Evolutionary conservation across 1,284 basidiomycete species (phyloP).

Genomic region (Malassezia sp.): DNA sequence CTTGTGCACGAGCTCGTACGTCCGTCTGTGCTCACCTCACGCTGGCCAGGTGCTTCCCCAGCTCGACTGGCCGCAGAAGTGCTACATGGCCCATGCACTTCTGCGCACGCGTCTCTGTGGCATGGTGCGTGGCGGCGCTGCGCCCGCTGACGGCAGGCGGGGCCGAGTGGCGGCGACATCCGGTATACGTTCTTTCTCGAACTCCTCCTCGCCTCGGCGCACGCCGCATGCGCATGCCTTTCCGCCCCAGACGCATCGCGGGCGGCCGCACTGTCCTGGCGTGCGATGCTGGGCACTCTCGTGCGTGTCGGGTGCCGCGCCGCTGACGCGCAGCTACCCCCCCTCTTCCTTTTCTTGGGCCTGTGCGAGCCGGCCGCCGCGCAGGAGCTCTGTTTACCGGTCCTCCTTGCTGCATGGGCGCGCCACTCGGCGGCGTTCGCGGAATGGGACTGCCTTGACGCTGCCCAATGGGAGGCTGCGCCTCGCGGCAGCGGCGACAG

Average conservation of each 20-base stretch:
- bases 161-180: background rate
- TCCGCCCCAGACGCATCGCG: background rate
- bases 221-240: background rate
- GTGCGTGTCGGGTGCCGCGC: background rate
- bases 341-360: background rate
- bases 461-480: no score
- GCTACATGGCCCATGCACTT: background rate
- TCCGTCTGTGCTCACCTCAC: background rate
- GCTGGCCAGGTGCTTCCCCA: no score
- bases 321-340: conserved; percentile 4
- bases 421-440: background rate
- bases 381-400: background rate
- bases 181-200: conserved; percentile 3
- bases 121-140: background rate
- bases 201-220: background rate
- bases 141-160: background rate
- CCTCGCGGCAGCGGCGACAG: no score
- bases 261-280: no score
- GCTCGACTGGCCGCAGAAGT: conserved; percentile 1
- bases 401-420: background rate
- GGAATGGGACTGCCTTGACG: background rate
- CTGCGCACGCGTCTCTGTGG: background rate
- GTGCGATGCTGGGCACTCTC: background rate
- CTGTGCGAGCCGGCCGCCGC: background rate
- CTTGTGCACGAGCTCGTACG: conserved; percentile 2